Conservation (phyloP, 331 rosid genomes). For the Malus hybrid region DNA sequence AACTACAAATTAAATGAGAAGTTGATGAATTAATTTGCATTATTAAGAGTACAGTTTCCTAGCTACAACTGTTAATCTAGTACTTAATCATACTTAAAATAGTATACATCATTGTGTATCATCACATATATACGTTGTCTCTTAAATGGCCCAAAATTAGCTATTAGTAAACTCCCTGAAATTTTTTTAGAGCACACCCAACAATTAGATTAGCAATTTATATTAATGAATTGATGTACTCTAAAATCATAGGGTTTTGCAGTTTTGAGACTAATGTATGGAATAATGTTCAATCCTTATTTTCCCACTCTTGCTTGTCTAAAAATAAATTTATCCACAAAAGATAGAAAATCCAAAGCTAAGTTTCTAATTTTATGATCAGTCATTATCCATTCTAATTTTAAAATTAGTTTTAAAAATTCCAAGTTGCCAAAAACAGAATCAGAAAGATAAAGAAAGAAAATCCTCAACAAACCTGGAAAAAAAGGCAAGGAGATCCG, state of each 20-base stretch:
- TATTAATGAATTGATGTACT: background rate
- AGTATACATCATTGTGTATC: background rate
- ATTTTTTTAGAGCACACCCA: background rate
- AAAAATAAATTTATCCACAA: background rate
- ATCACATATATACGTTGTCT: background rate
- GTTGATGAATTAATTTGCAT: background rate
- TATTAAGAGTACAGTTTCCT: background rate
- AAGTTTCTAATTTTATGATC: background rate
- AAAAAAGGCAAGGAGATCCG: conserved; percentile 52
- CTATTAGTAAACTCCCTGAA: background rate
- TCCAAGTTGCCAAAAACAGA: background rate
- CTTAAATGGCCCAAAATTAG: background rate
- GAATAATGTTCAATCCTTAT: background rate
- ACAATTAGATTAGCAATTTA: background rate
- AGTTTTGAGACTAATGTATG: background rate
- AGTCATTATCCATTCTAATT: background rate
- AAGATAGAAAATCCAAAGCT: background rate
- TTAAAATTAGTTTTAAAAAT: background rate
- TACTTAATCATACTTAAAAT: background rate
- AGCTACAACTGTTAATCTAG: background rate
- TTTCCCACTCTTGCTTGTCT: background rate
- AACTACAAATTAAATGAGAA: background rate
- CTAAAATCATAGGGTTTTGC: background rate
- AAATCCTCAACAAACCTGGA: conserved; percentile 40
- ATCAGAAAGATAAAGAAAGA: background rate